Evolutionary conservation across 495 filamentous ascomycete genomes (phyloP).

Genomic region (Hypoxylon cercidicola): DNA sequence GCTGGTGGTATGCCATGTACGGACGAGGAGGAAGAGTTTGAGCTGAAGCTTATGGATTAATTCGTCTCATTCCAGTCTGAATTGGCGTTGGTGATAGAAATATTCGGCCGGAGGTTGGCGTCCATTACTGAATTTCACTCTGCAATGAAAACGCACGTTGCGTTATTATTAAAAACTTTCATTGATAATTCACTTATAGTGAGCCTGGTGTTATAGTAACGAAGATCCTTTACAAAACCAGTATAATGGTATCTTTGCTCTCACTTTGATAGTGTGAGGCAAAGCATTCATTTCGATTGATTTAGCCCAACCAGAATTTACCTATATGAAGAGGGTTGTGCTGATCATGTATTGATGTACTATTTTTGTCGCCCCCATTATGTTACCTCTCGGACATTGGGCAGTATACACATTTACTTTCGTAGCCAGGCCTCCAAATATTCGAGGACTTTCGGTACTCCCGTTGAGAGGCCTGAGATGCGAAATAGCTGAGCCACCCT

Average conservation of each 20-base stretch:
- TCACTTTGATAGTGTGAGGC: too few relatives aligned
- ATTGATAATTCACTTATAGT: slow-evolving; percentile 18
- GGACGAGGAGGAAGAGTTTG: slow-evolving; percentile 53
- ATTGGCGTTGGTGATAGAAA: slow-evolving; percentile 20
- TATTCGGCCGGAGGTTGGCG: slow-evolving; percentile 5
- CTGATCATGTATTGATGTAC: too few relatives aligned
- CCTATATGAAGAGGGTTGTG: too few relatives aligned
- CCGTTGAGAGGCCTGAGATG: slow-evolving; percentile 30
- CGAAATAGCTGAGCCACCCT: slow-evolving; percentile 25
- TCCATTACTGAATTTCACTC: slow-evolving; percentile 8
- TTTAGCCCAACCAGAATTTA: too few relatives aligned
- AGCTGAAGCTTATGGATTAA: slow-evolving; percentile 53
- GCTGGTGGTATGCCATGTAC: slow-evolving; percentile 25
- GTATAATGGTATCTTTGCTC: too few relatives aligned
- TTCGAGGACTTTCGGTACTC: neutral
- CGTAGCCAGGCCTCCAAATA: slow-evolving; percentile 8
- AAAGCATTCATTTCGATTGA: too few relatives aligned
- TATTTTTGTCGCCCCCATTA: too few relatives aligned
- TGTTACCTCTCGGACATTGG: too few relatives aligned
- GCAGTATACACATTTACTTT: neutral
- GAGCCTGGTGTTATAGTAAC: neutral
- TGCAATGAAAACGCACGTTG: neutral
- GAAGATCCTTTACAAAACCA: too few relatives aligned
- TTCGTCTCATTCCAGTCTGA: neutral
- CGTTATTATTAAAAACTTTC: slow-evolving; percentile 12